Evolutionary conservation across 345 rosid species (phyloP).

Genomic region (Ceriops tagal): DNA sequence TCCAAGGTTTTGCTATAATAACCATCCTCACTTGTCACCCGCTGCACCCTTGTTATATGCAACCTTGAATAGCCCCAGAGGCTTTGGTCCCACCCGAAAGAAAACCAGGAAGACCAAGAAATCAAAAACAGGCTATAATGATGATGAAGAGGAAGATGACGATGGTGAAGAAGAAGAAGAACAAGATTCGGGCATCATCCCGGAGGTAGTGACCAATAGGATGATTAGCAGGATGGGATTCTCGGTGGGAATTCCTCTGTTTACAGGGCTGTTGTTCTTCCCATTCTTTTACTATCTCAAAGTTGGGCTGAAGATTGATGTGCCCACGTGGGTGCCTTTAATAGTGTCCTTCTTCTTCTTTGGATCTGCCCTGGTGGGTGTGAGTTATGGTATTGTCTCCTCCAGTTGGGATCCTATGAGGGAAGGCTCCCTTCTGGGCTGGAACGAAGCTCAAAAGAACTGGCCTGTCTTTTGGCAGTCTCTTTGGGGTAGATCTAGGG

Average conservation of each 20-base stretch:
- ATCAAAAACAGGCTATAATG: conserved; percentile 20
- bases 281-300: conserved; percentile 89
- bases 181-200: conserved; percentile 55
- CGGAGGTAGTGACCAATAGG: conserved; percentile 89
- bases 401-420: conserved; percentile 96
- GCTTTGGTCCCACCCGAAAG: conserved; percentile 68
- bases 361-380: conserved; percentile 76
- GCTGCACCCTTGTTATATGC: conserved; percentile 40
- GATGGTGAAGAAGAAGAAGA: conserved; percentile 36
- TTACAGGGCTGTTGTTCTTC: conserved; percentile 71
- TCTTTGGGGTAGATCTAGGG: conserved; percentile 56
- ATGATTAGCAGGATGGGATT: conserved; percentile 83
- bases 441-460: conserved; percentile 91
- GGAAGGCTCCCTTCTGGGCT: conserved; percentile 85
- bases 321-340: conserved; percentile 83
- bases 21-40: conserved; percentile 16
- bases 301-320: conserved; percentile 69
- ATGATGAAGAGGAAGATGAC: conserved; percentile 24
- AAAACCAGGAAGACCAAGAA: conserved; percentile 48
- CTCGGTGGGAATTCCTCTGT: conserved; percentile 71
- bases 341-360: conserved; percentile 82
- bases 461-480: conserved; percentile 98
- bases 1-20: conserved; percentile 1
- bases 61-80: conserved; percentile 63
- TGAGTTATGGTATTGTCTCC: conserved; percentile 89